These are phyloP conservation scores for Aureobasidium mangrovei DNA, from an alignment of 2,329 filamentous ascomycete genomes.

Conservation along the genomic window DNA sequence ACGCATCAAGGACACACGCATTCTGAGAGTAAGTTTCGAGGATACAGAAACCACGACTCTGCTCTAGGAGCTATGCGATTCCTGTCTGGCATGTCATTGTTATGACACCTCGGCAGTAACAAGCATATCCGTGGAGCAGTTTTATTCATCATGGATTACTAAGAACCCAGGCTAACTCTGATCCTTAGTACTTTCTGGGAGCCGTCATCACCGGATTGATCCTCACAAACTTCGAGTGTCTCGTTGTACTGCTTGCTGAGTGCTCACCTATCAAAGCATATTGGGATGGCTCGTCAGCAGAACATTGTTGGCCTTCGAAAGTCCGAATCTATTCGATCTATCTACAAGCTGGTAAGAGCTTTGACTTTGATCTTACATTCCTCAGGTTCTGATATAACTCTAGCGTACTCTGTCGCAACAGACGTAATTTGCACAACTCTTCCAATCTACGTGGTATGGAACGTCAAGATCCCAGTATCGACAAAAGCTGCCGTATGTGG, in stretches of 20 bases:
- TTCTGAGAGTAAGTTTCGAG: neutral
- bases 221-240: conserved; percentile 19
- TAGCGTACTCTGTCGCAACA: conserved; percentile 22
- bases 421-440: conserved; percentile 23
- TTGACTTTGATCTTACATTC: neutral
- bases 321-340: conserved; percentile 25
- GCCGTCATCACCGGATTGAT: conserved; percentile 20
- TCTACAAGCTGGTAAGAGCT: conserved; percentile 21
- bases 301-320: conserved; percentile 22
- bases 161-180: no score
- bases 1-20: conserved; percentile 30
- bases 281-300: conserved; percentile 18
- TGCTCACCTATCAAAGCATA: conserved; percentile 22
- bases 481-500: conserved; percentile 23
- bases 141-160: no score
- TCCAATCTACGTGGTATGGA: conserved; percentile 22
- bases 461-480: conserved; percentile 19
- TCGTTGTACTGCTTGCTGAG: conserved; percentile 23
- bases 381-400: neutral
- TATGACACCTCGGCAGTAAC: no score
- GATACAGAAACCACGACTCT: no score
- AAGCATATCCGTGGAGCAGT: no score
- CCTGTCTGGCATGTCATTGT: no score
- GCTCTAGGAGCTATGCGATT: no score
- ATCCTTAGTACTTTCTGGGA: conserved; percentile 23